A percentile compares a stretch with the other conserved stretches of the same genome.
phyloP scores from a whole-genome alignment of 768 basidiomycete species.

The Thelephora aurantiotincta region DNA sequence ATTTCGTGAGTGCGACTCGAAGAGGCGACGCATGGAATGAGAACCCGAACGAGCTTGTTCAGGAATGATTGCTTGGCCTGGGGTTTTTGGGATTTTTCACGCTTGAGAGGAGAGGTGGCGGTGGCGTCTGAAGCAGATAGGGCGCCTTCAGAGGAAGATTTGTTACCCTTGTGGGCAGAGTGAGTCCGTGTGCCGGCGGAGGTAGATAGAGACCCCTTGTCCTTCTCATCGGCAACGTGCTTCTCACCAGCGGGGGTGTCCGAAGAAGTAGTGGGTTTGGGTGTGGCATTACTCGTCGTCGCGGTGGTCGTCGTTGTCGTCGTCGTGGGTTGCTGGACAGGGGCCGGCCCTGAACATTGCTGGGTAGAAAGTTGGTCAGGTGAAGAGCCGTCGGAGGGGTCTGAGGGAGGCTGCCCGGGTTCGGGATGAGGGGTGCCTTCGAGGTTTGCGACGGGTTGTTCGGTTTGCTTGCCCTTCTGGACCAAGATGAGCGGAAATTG shows the following conservation, averaged over 20 bases:
- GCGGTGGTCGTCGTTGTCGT: too few relatives aligned
- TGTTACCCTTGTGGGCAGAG: constrained; percentile 17
- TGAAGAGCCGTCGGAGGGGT: neutral
- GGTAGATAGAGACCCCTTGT: constrained; percentile 27
- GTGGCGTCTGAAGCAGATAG: constrained; percentile 17
- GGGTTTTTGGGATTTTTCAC: constrained; percentile 14
- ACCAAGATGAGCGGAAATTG: neutral
- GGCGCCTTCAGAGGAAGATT: constrained; percentile 19
- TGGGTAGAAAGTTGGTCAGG: neutral
- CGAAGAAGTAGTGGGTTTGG: constrained; percentile 3
- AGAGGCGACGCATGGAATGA: constrained; percentile 55
- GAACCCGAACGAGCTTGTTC: constrained; percentile 41
- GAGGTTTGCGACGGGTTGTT: neutral
- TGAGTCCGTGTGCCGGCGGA: constrained; percentile 28
- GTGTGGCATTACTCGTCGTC: neutral
- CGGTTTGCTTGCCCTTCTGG: neutral
- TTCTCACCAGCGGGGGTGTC: constrained; percentile 24
- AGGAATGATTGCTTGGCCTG: constrained; percentile 37
- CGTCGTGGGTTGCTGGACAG: neutral
- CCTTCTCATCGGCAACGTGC: constrained; percentile 16
- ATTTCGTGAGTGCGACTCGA: constrained; percentile 33
- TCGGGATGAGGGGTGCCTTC: neutral
- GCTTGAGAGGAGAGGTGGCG: constrained; percentile 10
- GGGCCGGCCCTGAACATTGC: neutral
- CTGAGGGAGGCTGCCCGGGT: neutral